Evolutionary conservation across 768 basidiomycete species (phyloP), one percentile per base, ranked within the genome.

Genomic region (Kockovaella imperatae): DNA sequence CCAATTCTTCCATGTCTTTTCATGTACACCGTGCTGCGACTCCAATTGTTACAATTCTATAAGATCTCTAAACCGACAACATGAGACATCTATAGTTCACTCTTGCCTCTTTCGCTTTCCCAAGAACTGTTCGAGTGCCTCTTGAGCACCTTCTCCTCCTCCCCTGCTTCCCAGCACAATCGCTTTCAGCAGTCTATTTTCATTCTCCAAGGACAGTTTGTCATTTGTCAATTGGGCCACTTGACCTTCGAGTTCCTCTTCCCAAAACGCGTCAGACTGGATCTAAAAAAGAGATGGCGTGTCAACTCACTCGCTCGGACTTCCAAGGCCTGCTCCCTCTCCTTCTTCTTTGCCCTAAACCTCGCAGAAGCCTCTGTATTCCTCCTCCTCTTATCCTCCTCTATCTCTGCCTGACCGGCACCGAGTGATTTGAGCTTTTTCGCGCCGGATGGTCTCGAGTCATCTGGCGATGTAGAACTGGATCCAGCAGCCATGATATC

Each of bases 311-410:
- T 67, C 5, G 60, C 60, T 54, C 60, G 50, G 32, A 47, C 38
- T 40, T 70, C 69, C 2, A 70, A 20, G 0, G 61, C 60, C 44
- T 68, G 65, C 40, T 70, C 69, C 34, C 69, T 47, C 55, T 70
- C 69, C 63, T 70, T 70, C 60, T 70, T 70, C 60, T 70, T 70
- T 40, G 63, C 55, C 45, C 69, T 54, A 56, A 70, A 70, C 43
- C 69, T 39, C 14, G 69, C 69, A 17, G 59, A 62, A 10, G 69
- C 69, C 39, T 68, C 69, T 36, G 69, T 70, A 49, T 70, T 70
- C 46, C 69, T 40, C 40, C 69, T 49, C 42, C 69, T 56, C 50
- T 70, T 70, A 52, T 67, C 64, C 48, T 67, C 64, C 35, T 67
- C 60, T 34, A 67, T 61, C 51, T 61, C 62, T 1, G 47, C 57